Base-by-base conservation (phyloP, 768 basidiomycete species). In the Termitomyces sp. region DNA sequence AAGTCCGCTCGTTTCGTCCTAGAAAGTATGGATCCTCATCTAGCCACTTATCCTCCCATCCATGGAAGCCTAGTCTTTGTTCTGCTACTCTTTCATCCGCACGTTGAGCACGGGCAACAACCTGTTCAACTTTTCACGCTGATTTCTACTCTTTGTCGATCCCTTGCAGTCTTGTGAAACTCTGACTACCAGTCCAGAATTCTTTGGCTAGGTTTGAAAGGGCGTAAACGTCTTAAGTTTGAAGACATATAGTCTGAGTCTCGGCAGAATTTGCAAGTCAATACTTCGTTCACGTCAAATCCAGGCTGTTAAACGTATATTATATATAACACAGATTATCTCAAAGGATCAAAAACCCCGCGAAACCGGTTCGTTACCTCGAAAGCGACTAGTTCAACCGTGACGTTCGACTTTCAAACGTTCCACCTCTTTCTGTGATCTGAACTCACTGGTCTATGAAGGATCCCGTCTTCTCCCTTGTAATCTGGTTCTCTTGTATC, bases 181-280 rank as follows among this genome's bases (percentile, higher is more conserved):
- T 55, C 75, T 81, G 30, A 77, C 72, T 20, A 83, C 57, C 46
- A 82, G 67, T 57, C 69, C 74, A 2, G 81, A 81, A 58, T 83
- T 75, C 51, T 78, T 80, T 6, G 78, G 77, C 60, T 83, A 82
- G 7, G 70, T 63, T 47, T 74, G 66, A 52, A 83, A 76, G 28
- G 75, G 65, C 2, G 80, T 83, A 67, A 83, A 84, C 10, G 79
- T 75, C 61, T 81, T 83, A 67, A 77, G 82, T 63, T 82, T 82
- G 70, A 83, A 83, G 8, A 79, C 71, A 84, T 79, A 84, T 79
- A 0, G 79, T 77, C 12, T 69, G 69, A 6, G 82, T 81, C 55
- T 68, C 67, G 23, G 23, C 35, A 83, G 65, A 8, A 80, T 82
- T 84, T 32, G 82, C 81, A 82, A 83, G 58, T 83, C 81, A 20